Evolutionary conservation across 495 filamentous ascomycete genomes (phyloP).

Genomic region (Talaromyces stipitatus): DNA sequence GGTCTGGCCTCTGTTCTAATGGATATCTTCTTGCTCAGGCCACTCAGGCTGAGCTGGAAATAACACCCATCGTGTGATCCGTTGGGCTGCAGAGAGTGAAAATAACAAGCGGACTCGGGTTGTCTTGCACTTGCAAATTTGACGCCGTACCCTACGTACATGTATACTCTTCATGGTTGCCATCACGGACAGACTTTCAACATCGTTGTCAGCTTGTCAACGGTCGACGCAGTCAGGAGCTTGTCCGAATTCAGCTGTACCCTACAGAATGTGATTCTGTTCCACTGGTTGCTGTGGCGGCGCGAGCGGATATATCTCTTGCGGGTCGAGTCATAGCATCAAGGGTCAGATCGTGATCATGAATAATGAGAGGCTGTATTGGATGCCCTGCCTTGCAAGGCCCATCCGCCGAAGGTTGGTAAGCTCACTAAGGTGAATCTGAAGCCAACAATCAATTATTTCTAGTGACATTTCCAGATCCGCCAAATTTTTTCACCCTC

Average conservation of each 20-base stretch:
- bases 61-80: not conserved
- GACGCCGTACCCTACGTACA: too few species aligned
- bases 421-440: not conserved
- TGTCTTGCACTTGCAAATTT: not conserved
- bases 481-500: not conserved
- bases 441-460: not conserved
- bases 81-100: not conserved
- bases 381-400: not conserved
- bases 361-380: not conserved
- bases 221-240: not conserved
- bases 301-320: not conserved
- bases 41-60: slow-evolving; percentile 1
- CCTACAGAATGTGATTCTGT: not conserved
- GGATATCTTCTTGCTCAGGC: not conserved
- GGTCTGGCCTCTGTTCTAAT: not conserved
- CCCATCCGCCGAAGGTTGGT: not conserved
- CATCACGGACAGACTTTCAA: too few species aligned
- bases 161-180: too few species aligned
- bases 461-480: not conserved
- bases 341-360: not conserved
- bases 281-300: not conserved
- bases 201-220: too few species aligned
- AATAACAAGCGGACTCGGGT: not conserved
- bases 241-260: not conserved
- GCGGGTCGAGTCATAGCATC: not conserved